Conservation (phyloP, 2,329 filamentous ascomycete species). For the Pseudogymnoascus sp. region DNA sequence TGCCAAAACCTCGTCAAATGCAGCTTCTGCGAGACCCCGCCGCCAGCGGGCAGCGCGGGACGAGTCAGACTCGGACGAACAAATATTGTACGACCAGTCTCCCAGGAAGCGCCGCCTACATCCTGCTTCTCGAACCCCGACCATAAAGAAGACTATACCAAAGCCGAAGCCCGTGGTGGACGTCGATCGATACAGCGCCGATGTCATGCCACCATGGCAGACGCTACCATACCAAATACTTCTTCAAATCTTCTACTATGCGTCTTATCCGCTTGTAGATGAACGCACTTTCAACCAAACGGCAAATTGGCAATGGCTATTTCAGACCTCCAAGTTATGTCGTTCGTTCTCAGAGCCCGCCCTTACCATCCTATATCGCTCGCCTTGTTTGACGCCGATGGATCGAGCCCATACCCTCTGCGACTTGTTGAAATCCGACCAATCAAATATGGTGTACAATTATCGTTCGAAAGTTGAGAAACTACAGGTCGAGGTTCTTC, state of each 20-base stretch:
- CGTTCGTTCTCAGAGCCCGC: conserved; percentile 62
- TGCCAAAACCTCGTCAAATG: not conserved
- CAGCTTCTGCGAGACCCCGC: not conserved
- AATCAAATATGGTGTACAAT: conserved; percentile 34
- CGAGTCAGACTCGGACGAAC: not conserved
- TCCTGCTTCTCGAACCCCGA: not conserved
- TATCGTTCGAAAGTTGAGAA: conserved; percentile 64
- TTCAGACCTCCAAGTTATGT: conserved; percentile 54
- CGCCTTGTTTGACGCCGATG: conserved; percentile 52
- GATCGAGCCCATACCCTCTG: conserved; percentile 38
- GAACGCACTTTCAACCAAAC: conserved; percentile 36
- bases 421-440: conserved; percentile 8
- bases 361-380: conserved; percentile 61
- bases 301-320: conserved; percentile 50
- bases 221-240: conserved; percentile 61
- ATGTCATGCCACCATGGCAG: conserved; percentile 46
- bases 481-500: conserved; percentile 59
- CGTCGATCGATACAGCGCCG: conserved; percentile 10
- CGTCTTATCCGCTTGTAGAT: conserved; percentile 49
- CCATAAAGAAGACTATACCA: not conserved
- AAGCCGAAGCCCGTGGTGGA: not conserved
- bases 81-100: not conserved
- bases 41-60: not conserved
- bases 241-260: conserved; percentile 59
- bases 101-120: not conserved